Evolutionary conservation across 140 eudicot species (phyloP), one percentile per base, ranked within the genome.

Genomic region (Oenanthe javanica): DNA sequence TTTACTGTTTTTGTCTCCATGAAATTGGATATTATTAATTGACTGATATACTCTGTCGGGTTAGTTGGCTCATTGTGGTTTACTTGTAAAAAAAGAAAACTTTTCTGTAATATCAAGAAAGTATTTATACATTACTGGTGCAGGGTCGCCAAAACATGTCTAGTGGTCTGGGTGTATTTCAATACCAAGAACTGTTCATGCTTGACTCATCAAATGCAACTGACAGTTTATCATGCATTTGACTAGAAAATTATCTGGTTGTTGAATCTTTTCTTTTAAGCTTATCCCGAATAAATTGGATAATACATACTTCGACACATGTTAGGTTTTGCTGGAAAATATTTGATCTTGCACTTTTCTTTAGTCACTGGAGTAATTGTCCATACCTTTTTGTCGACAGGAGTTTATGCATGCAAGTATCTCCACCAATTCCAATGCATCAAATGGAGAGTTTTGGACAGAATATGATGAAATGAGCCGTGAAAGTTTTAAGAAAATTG

Each of bases 401-500:
- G 89, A 79, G 18, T 82, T 89, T 77, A 64, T 84, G 80, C 85
- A 73, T 77, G 86, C 54, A 70, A 83, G 74, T 38, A 75, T 79
- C 27, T 77, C 84, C 50, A 64, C 76, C 36, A 77, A 80, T 36
- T 15, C 87, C 8, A 85, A 57, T 61, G 82, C 80, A 50, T 81
- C 88, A 5, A 89, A 96, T 73, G 88, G 89, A 47, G 91, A 87
- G 57, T 80, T 87, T 38, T 84, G 88, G 96, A 90, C 96, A 1
- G 98, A 94, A 76, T 94, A 91, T 76, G 94, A 93, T 63, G 89
- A 90, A 78, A 77, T 92, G 78, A 90, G 87, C 87, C 81, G 86
- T 3, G 90, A 86, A 61, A 88, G 71, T 74, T 87, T 94, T 16
- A 45, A 73, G 80, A 81, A 59, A 77, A 71, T 90, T 76, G 90